Conservation (phyloP, 1,139 yeast genomes). For the Yamadazyma trypodendri region DNA sequence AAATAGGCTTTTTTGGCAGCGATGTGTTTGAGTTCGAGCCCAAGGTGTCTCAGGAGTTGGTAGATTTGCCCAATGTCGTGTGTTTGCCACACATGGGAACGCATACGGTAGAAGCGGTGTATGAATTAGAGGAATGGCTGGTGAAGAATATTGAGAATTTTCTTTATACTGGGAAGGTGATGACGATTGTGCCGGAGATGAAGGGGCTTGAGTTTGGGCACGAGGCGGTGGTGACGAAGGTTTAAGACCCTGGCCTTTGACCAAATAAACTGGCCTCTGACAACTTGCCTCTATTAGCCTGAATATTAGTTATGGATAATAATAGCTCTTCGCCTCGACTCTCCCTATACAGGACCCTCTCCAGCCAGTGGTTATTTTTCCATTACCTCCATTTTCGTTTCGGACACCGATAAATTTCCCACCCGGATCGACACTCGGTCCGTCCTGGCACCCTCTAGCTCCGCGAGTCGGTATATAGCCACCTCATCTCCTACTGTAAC, state of each 20-base stretch:
- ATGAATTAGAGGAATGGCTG: constrained; percentile 57
- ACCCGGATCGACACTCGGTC: not conserved
- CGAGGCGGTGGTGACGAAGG: constrained; percentile 7
- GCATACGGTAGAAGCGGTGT: constrained; percentile 56
- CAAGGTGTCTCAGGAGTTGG: constrained; percentile 55
- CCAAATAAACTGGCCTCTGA: no score
- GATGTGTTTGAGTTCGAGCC: constrained; percentile 92
- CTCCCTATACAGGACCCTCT: no score
- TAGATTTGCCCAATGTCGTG: constrained; percentile 55
- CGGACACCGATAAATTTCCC: not conserved
- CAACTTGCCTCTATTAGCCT: no score
- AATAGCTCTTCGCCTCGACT: no score
- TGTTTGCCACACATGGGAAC: constrained; percentile 86
- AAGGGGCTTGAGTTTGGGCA: constrained; percentile 18
- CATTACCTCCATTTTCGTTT: not conserved
- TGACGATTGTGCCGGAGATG: constrained; percentile 69
- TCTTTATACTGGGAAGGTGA: constrained; percentile 58
- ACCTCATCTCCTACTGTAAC: not conserved
- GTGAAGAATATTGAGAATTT: constrained; percentile 45
- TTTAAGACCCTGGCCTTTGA: no score
- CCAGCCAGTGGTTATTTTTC: not conserved
- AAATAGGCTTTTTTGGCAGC: constrained; percentile 70
- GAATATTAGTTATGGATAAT: no score
- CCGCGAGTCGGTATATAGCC: no score
- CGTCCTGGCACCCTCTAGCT: not conserved